These are phyloP conservation scores for Alternaria solani DNA, from an alignment of 2,329 filamentous ascomycete species.

Conservation along the genomic window DNA sequence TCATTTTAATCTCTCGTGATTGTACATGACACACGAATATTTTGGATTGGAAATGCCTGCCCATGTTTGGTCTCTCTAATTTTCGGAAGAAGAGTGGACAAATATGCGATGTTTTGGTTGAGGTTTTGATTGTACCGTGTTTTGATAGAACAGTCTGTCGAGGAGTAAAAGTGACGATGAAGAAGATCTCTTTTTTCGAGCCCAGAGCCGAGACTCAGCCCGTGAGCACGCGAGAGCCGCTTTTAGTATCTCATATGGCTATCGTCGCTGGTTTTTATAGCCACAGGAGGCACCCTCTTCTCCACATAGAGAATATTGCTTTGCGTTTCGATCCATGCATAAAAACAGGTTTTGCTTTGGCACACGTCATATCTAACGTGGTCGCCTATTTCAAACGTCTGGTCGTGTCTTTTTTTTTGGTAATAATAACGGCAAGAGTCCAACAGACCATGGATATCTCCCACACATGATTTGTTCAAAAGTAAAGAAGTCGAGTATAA, in stretches of 20 bases:
- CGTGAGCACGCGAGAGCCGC: background rate
- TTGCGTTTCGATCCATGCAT: background rate
- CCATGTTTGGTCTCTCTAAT: no score
- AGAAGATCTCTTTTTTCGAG: background rate
- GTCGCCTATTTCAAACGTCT: background rate
- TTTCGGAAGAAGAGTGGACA: no score
- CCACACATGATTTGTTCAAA: background rate
- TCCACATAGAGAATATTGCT: no score
- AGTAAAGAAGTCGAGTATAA: background rate
- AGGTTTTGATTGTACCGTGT: background rate
- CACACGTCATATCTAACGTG: background rate
- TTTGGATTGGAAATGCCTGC: no score
- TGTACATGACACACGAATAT: background rate
- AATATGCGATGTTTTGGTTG: background rate
- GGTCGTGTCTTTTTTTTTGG: background rate
- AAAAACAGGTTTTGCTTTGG: rapidly evolving
- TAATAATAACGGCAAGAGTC: background rate
- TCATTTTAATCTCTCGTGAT: background rate
- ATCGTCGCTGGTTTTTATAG: background rate
- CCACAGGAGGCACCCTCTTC: background rate
- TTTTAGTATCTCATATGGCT: background rate
- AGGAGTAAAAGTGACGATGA: background rate
- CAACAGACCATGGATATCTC: background rate
- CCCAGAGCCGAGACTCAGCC: background rate
- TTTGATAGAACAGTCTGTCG: rapidly evolving